These are phyloP conservation scores for Aspergillus fischeri DNA, from an alignment of 2,329 filamentous ascomycete genomes.

Conservation along the genomic window DNA sequence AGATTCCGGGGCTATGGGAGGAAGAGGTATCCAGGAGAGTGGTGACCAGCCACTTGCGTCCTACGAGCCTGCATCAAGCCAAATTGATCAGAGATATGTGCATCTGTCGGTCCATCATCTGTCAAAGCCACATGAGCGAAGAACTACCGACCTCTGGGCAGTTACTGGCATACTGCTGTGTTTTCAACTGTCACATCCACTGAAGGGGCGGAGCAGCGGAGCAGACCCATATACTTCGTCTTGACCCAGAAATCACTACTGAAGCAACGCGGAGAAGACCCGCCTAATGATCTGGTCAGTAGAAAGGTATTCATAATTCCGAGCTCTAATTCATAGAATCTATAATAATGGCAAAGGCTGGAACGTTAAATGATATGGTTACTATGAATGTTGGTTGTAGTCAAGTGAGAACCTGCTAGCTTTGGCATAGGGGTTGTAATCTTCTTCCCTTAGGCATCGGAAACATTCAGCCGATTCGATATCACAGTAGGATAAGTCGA, in stretches of 20 bases:
- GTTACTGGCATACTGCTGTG: neutral
- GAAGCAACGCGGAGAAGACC: too few species aligned
- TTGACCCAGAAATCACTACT: too few species aligned
- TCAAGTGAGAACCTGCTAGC: too few species aligned
- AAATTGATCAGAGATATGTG: neutral
- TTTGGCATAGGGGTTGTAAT: neutral
- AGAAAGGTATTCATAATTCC: too few species aligned
- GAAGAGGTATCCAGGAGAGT: too few species aligned
- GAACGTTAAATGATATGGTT: too few species aligned
- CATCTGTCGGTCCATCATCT: neutral
- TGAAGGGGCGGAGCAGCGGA: conserved; percentile 2
- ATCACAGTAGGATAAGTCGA: neutral
- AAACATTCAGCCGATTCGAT: neutral
- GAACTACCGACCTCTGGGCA: neutral
- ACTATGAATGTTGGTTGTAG: too few species aligned
- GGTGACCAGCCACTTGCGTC: too few species aligned
- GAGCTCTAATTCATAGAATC: too few species aligned
- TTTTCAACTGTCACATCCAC: neutral
- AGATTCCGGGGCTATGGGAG: neutral
- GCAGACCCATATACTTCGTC: neutral
- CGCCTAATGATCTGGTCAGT: too few species aligned
- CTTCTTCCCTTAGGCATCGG: neutral
- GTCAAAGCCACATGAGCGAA: neutral
- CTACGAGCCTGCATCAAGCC: neutral
- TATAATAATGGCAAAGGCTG: too few species aligned